phyloP scores from a whole-genome alignment of 2,329 filamentous ascomycete species.

The Pseudonectria buxi region DNA sequence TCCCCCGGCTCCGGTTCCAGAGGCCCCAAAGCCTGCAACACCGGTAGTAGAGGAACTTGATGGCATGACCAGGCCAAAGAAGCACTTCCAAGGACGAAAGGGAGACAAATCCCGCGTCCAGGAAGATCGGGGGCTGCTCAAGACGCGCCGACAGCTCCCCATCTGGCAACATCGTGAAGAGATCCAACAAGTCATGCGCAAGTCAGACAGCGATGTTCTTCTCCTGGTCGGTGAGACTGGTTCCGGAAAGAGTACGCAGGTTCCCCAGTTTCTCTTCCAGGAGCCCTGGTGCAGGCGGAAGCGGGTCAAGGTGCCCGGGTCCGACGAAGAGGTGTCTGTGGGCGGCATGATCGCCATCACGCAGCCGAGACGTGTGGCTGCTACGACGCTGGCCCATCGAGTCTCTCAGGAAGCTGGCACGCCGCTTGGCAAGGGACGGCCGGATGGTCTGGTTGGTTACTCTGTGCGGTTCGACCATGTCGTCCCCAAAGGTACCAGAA shows the following conservation, averaged over 20 bases:
- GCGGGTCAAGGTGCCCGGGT: slow-evolving; percentile 41
- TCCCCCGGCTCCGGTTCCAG: slow-evolving; percentile 2
- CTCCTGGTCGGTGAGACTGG: slow-evolving; percentile 90
- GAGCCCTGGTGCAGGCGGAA: slow-evolving; percentile 71
- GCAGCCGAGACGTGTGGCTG: slow-evolving; percentile 87
- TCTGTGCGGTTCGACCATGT: slow-evolving; percentile 91
- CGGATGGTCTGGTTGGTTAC: slow-evolving; percentile 66
- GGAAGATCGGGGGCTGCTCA: slow-evolving; percentile 30
- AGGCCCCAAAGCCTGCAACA: slow-evolving; percentile 2
- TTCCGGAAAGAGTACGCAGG: slow-evolving; percentile 93
- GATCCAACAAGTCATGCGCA: slow-evolving; percentile 57
- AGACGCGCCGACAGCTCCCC: slow-evolving; percentile 61
- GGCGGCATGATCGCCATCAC: slow-evolving; percentile 88
- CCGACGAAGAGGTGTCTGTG: slow-evolving; percentile 42
- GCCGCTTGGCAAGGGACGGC: slow-evolving; percentile 36
- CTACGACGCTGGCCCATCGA: slow-evolving; percentile 80
- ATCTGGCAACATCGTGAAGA: slow-evolving; percentile 70
- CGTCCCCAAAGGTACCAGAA: slow-evolving; percentile 69
- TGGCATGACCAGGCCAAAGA: slow-evolving; percentile 3
- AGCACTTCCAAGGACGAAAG: slow-evolving; percentile 4
- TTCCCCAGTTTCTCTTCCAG: slow-evolving; percentile 77
- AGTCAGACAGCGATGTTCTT: slow-evolving; percentile 59
- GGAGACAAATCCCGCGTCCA: slow-evolving; percentile 10
- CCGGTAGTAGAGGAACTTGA: slow-evolving; percentile 1
- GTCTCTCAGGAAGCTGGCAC: slow-evolving; percentile 71